Evolutionary conservation across 2,329 filamentous ascomycete genomes (phyloP).

Genomic region (Pyricularia sp.): DNA sequence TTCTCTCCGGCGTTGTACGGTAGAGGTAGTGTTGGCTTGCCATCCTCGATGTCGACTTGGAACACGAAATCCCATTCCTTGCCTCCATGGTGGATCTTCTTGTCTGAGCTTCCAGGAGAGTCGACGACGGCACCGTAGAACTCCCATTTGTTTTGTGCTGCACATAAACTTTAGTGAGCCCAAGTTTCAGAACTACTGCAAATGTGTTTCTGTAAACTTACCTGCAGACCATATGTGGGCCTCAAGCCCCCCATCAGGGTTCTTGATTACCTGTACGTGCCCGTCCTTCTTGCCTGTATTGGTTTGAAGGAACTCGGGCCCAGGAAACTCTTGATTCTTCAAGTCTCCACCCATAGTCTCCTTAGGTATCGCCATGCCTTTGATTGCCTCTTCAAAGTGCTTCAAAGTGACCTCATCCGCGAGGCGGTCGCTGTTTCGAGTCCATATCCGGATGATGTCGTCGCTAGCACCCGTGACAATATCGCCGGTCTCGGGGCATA

Average conservation of each 20-base stretch:
- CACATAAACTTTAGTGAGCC: neutral
- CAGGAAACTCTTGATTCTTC: slow-evolving; percentile 85
- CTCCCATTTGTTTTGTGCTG: slow-evolving; percentile 59
- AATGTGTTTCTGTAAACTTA: slow-evolving; percentile 16
- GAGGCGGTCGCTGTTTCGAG: slow-evolving; percentile 52
- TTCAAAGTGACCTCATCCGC: slow-evolving; percentile 56
- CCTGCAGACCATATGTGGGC: slow-evolving; percentile 75
- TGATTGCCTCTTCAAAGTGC: slow-evolving; percentile 71
- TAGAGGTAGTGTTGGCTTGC: slow-evolving; percentile 83
- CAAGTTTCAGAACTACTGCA: neutral
- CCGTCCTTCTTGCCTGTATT: slow-evolving; percentile 91
- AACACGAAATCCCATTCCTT: slow-evolving; percentile 95
- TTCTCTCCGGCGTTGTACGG: slow-evolving; percentile 89
- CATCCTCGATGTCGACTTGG: slow-evolving; percentile 91
- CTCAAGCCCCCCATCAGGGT: slow-evolving; percentile 67
- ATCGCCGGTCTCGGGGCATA: slow-evolving; percentile 68
- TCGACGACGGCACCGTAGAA: slow-evolving; percentile 92
- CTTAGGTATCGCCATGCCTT: slow-evolving; percentile 72
- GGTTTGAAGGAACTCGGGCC: slow-evolving; percentile 69
- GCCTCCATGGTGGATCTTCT: slow-evolving; percentile 64
- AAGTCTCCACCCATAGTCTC: slow-evolving; percentile 63
- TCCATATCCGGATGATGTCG: slow-evolving; percentile 73
- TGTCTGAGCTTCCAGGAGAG: slow-evolving; percentile 67
- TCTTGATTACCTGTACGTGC: slow-evolving; percentile 82
- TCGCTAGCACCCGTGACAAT: slow-evolving; percentile 93